Evolutionary conservation across 78 protist genomes (phyloP).

Genomic region (Dictyostelium firmibasis): DNA sequence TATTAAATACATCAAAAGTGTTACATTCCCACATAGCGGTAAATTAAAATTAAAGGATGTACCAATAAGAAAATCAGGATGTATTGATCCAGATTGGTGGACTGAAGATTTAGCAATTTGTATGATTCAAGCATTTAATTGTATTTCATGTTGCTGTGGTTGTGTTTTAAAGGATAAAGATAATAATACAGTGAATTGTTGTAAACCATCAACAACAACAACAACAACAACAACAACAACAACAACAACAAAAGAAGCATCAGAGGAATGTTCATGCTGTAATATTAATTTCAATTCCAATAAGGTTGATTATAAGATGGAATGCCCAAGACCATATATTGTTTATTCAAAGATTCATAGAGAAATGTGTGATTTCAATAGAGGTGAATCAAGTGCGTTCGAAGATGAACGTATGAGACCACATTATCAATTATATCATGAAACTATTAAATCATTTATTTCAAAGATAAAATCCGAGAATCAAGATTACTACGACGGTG

Average conservation of each 20-base stretch:
- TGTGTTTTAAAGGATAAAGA: neutral
- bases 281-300: neutral
- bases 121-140: constrained; percentile 44
- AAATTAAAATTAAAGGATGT: constrained; percentile 5
- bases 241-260: no score
- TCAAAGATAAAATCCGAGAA: neutral
- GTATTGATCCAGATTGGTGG: constrained; percentile 28
- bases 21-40: constrained; percentile 74
- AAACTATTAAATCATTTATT: neutral
- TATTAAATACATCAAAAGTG: neutral
- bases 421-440: constrained; percentile 33
- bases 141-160: constrained; percentile 31
- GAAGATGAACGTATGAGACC: constrained; percentile 18
- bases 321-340: constrained; percentile 49
- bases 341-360: constrained; percentile 66
- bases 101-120: constrained; percentile 19
- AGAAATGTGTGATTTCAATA: constrained; percentile 49
- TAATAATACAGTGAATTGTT: neutral
- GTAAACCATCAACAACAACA: no score
- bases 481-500: neutral
- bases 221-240: neutral
- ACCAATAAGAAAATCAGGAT: constrained; percentile 25
- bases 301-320: neutral
- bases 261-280: constrained; percentile 19
- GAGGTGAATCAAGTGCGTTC: constrained; percentile 9